Evolutionary conservation across 768 basidiomycete genomes (phyloP).

Genomic region (Calocybe gangraenosa): DNA sequence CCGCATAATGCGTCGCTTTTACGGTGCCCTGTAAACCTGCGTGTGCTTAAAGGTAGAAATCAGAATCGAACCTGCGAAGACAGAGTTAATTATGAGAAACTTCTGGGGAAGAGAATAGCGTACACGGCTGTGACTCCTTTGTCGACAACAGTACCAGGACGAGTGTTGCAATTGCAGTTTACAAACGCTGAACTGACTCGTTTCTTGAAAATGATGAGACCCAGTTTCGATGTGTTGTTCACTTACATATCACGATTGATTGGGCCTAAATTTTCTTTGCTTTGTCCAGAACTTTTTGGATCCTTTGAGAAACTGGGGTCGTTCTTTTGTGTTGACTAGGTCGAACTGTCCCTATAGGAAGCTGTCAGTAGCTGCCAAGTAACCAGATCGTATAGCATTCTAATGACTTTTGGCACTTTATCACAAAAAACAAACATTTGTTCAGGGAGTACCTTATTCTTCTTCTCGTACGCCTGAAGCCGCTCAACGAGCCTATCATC

Average conservation of each 20-base stretch:
- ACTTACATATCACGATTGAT: conserved; percentile 76
- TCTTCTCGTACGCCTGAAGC: conserved; percentile 49
- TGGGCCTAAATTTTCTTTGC: conserved; percentile 50
- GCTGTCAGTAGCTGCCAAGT: not conserved
- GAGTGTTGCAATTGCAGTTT: conserved; percentile 70
- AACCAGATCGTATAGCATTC: not conserved
- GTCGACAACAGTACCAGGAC: conserved; percentile 78
- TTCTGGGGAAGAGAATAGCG: conserved; percentile 19
- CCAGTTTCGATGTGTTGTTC: conserved; percentile 6
- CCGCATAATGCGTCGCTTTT: conserved; percentile 73
- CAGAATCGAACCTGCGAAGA: conserved; percentile 51
- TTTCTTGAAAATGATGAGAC: conserved; percentile 36
- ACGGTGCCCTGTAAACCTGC: conserved; percentile 65
- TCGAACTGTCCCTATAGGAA: conserved; percentile 65
- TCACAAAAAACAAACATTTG: conserved; percentile 74
- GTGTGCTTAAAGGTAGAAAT: conserved; percentile 72
- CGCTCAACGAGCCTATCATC: conserved; percentile 68
- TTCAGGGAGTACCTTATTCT: conserved; percentile 56
- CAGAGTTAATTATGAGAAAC: conserved; percentile 13
- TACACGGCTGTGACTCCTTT: conserved; percentile 71
- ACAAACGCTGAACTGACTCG: conserved; percentile 45
- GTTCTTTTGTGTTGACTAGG: conserved; percentile 53
- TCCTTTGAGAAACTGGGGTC: conserved; percentile 56
- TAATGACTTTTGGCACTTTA: conserved; percentile 72
- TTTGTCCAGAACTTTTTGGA: conserved; percentile 49